Base-by-base conservation (phyloP, 1,284 basidiomycete genomes). In the Puccinia brachypodii region DNA sequence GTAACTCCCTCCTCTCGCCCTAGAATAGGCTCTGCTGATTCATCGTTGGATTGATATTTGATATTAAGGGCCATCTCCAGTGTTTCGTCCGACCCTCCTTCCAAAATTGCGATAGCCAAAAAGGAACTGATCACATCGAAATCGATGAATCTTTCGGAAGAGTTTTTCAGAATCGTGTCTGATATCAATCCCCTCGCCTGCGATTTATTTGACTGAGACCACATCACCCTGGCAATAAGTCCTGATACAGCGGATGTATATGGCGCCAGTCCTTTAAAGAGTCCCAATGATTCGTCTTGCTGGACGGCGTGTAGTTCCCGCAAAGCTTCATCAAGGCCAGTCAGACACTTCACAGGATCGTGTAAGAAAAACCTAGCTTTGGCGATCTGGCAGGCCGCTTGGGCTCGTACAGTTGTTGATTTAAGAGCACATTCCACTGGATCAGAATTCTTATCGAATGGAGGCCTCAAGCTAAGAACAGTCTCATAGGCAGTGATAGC, bases 401-500 rank as follows among this genome's bases (percentile, higher is more conserved):
- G 93, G 3, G 90, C 88, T 22, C 90, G 88, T 58, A 93, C 86
- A 13, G 88, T 83, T 7, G 50, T 53, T 76, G 83, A 77, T 86
- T 84, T 84, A 87, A 81, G 79, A 82, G 66, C 60, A 83, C 83
- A 38, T 60, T 68, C 84, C 1, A 77, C 82, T 1, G 82, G 72
- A 14, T 81, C 83, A 9, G 84, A 83, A 13, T 88, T 88, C 22
- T 88, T 89, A 36, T 88, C 88, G 62, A 80, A 80, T 88, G 89
- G 0, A 89, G 85, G 38, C 58, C 73, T 56, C 56, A 82, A 38
- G 82, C 82, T 28, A 97, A 87, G n/a, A 98, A 88, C 25, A 92
- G 92, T 92, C 83, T 92, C 91, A 84, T 93, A 94, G 0, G 92
- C 91, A 76, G 91, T 90, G 0, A 91, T 85, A 0, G 94, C 91